Evolutionary conservation across 306 rosid genomes (phyloP).

Genomic region (Gastrolobium villosum): DNA sequence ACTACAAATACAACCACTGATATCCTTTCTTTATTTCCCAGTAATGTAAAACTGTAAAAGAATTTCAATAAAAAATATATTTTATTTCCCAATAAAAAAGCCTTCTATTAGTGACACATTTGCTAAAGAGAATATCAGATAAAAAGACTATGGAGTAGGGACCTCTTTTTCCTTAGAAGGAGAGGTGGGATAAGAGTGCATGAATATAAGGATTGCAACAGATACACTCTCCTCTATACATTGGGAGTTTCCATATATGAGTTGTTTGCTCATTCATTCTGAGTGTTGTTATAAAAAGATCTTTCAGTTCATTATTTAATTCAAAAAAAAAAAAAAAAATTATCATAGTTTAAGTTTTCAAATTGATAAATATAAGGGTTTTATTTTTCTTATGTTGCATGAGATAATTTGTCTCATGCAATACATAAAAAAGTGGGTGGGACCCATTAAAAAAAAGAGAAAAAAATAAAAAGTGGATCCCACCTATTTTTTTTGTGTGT

Average conservation of each 20-base stretch:
- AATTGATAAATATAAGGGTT: too few species aligned
- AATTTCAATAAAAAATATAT: too few species aligned
- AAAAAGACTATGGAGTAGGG: neutral
- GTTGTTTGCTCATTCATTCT: neutral
- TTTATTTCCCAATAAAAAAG: neutral
- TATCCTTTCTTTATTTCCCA: conserved; percentile 40
- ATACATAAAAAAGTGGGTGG: too few species aligned
- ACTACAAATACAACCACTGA: conserved; percentile 15
- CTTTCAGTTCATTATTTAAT: neutral
- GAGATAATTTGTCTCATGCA: too few species aligned
- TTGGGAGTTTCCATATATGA: neutral
- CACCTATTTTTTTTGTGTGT: too few species aligned
- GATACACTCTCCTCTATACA: neutral
- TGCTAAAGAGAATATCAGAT: neutral
- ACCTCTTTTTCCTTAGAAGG: neutral
- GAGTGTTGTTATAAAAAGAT: neutral
- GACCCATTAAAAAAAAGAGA: too few species aligned
- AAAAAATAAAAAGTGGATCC: too few species aligned
- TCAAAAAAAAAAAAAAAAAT: neutral
- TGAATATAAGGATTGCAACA: neutral
- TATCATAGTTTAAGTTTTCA: conserved; percentile 22
- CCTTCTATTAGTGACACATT: neutral
- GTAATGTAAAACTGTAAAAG: neutral
- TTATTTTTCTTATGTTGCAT: too few species aligned
- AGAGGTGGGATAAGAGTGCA: too few species aligned